Evolutionary conservation across 169 alveolate species (phyloP), one percentile per base, ranked within the genome.

Genomic region (Plasmodium knowlesi): DNA sequence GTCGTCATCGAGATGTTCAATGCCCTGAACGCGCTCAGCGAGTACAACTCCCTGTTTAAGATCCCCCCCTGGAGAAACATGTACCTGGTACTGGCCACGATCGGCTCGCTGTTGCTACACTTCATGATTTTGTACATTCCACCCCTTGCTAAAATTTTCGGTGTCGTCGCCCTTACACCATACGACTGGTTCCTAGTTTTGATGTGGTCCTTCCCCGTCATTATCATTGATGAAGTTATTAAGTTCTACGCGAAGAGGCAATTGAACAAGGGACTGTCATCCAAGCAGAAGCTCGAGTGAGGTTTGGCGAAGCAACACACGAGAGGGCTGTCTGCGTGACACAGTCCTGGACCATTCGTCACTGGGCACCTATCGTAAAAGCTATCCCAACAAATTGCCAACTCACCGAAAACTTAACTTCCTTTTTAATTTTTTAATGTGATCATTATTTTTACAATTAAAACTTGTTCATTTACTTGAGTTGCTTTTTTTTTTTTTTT

Each of bases 1-100:
- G 99, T 99, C 30, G 96, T 98, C 32, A 98, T 99, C 70, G 99
- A 99, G 95, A 99, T 99, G 99, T 96, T 99, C 79, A 99, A 99
- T 94, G 99, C 99, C 10, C 96, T 98, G 92, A 99, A 99, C 93
- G 99, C 99, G 22, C 96, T 99, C 30, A 98, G 99, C 16, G 99
- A 99, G 95, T 99, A 99, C 94, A 98, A 98, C 57, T 99, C 99
- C 12, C 95, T 99, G 37, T 91, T 99, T 16, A 96, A 95, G 71
- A 96, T 98, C 96, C 99, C 99, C 25, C 99, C 99, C n/a, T 98
- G 99, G 99, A 86, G 97, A 53, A 99, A 99, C 93, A 99, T 99
- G 30, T 98, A 97, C 95, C 96, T 99, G 50, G 95, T 98, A 39
- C 78, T 98, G 76, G 99, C 99, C 6, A 98, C 98, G 2, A 61